Base-by-base conservation (phyloP, 2,329 filamentous ascomycete species). In the Beauveria brongniartii region DNA sequence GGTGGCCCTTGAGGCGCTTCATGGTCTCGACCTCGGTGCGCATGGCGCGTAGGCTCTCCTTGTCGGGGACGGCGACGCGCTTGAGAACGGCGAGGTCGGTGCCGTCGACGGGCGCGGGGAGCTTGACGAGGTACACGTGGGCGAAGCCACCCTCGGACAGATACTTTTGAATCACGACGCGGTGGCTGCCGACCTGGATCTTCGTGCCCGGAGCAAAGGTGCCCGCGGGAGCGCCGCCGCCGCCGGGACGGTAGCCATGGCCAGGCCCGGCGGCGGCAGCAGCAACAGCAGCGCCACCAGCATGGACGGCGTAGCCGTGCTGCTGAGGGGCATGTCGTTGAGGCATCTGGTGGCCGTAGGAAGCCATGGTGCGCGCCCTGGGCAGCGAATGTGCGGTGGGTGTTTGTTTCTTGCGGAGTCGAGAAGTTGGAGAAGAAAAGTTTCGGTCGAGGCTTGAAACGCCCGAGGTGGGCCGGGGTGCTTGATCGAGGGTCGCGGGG, bases 21-120 rank as follows among this genome's bases (percentile, higher is more conserved):
- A 99, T 99, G 16, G 94, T 99, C 78, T 99, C 94, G 68, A 99
- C 94, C 80, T 99, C 94, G 67, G 88, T 97, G 74, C 94, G 87
- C 94, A 99, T 97, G 74, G 90, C 92, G 64, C 91, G 90, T 76
- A 99, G 80, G 62, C 93, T 86, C 65, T 96, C 90, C 81, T 96
- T 97, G 76, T 99, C 94, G 37, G 94, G 92, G 57, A 97, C 94
- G 41, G 94, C 94, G 62, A 99, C 94, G 71, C 94, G 83, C 81
- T 99, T 97, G 70, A 97, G 80, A 54, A 97, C 92, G 14, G 91
- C 92, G 68, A 86, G 80, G 68, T 95, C 89, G 65, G 89, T 88
- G 64, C 90, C 89, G 72, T 90, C 85, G 70, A 92, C 79, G 61
- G 90, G 82, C 67, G 87, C 83, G 40, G 91, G 86, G 63, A 97